Percentiles rank a stretch among this genome's conserved stretches.
Conservation (phyloP, 345 rosid genomes). For the Turritis glabra region DNA sequence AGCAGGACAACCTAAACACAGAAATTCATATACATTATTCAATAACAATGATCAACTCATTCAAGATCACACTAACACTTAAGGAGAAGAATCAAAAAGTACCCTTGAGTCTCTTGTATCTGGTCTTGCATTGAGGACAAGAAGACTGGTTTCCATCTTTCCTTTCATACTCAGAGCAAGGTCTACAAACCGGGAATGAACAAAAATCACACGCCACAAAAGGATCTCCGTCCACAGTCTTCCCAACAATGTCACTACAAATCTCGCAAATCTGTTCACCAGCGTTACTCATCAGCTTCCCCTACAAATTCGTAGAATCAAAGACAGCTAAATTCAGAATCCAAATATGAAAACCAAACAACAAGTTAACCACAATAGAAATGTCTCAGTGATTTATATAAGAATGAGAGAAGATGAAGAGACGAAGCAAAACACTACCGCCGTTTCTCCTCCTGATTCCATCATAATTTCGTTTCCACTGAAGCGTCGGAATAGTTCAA, state of each 20-base stretch:
- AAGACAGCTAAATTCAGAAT: conserved; percentile 16
- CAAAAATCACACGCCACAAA: conserved; percentile 78
- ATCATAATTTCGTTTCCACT: conserved; percentile 23
- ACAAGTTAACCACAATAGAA: no score
- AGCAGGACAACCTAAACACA: conserved; percentile 74
- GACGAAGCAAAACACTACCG: conserved; percentile 33
- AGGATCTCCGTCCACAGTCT: conserved; percentile 57
- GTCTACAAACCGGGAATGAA: conserved; percentile 84
- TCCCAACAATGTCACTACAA: conserved; percentile 75
- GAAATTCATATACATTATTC: neutral
- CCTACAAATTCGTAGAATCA: conserved; percentile 39
- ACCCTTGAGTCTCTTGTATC: conserved; percentile 81
- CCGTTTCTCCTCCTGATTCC: conserved; percentile 63
- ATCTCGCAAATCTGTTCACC: conserved; percentile 70
- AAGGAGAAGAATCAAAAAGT: no score
- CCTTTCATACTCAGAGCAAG: conserved; percentile 85
- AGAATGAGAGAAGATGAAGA: neutral
- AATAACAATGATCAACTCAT: neutral
- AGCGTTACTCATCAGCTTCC: conserved; percentile 52
- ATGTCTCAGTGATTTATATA: no score
- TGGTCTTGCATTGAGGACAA: conserved; percentile 89
- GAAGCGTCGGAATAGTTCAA: neutral
- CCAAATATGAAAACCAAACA: neutral
- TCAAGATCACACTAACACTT: neutral
- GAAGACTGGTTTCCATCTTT: conserved; percentile 79